Evolutionary conservation across 2,329 filamentous ascomycete species (phyloP), one percentile per base, ranked within the genome.

Genomic region (Pyricularia pennisetigena): DNA sequence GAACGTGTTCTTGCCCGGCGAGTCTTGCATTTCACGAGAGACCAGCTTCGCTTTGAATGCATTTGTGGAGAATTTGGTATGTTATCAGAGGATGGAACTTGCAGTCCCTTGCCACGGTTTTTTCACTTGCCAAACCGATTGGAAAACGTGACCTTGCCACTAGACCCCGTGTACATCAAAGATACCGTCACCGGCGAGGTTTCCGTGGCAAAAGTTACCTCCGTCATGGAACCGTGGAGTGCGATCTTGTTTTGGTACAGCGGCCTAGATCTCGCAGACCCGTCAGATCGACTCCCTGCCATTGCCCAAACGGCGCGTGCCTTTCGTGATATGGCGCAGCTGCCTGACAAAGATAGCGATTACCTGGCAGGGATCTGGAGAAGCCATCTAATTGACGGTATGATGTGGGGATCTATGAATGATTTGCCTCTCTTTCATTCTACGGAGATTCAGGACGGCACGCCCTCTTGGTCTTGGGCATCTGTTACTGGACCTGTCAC

Each of bases 1-100:
- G 35, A 66, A 35, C 64, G 64, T 49, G 32, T n/a, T 9, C 32
- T 66, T 28, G 35, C 64, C 14, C 64, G 64, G 32, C 64, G 64
- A 41, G 35, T 66, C 2, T 8, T 66, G 8, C 64, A 66, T 49
- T 66, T 66, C 14, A 20, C 64, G 2, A 28, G 32, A 10, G 64
- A 66, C 32, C 64, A 66, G 35, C 24, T 57, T n/a, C 41, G 26
- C 4, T 66, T 66, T 12, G 64, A 66, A 28, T 41, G 35, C 35
- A 23, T 41, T 28, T 23, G 32, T 5, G 32, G 14, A 1, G 35
- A 66, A 4, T 32, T 28, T 7, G 30, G 64, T 2, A 49, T 66
- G 32, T 20, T 66, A 24, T 66, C 64, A 10, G 64, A 66, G 24
- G 64, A 66, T 41, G 64, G 64, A 3, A 41, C 41, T 10, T 26